Conservation (phyloP, 805 yeast genomes). For the Yarrowia deformans region DNA sequence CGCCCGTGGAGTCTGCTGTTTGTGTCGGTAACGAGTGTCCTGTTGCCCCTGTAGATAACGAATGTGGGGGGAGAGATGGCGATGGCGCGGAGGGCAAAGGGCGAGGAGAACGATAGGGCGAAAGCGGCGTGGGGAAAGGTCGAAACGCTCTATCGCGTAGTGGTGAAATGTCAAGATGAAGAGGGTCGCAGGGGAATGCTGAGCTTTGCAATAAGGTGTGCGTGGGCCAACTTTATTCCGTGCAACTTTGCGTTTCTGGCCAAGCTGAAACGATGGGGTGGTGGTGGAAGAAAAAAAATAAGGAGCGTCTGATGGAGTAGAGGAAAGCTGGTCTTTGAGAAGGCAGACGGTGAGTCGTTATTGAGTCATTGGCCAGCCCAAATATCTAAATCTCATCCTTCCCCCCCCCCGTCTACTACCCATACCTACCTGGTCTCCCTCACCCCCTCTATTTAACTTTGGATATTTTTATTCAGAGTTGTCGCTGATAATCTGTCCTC, state of each 20-base stretch:
- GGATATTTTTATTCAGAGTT: constrained; percentile 6
- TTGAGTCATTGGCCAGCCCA: too few relatives aligned
- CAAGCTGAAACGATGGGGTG: too few relatives aligned
- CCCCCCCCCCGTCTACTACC: too few relatives aligned
- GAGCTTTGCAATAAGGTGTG: constrained; percentile 26
- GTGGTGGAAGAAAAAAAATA: too few relatives aligned
- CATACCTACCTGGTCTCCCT: too few relatives aligned
- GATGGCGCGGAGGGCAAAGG: background rate
- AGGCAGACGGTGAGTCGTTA: too few relatives aligned
- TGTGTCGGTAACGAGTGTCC: too few relatives aligned
- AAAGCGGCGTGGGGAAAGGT: background rate
- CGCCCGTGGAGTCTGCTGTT: too few relatives aligned
- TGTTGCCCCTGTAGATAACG: constrained; percentile 41
- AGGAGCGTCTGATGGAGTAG: too few relatives aligned
- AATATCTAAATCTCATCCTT: too few relatives aligned
- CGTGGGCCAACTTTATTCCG: background rate
- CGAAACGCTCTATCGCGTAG: constrained; percentile 8
- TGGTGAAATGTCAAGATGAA: constrained; percentile 13
- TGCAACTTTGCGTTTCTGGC: background rate
- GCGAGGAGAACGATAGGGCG: too few relatives aligned
- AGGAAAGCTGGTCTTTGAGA: too few relatives aligned
- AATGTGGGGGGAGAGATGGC: constrained; percentile 42
- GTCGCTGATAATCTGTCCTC: constrained; percentile 4
- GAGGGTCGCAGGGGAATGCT: constrained; percentile 38
- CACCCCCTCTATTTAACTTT: background rate